Conservation (phyloP, 1,139 yeast genomes). For the Spathaspora sp. region DNA sequence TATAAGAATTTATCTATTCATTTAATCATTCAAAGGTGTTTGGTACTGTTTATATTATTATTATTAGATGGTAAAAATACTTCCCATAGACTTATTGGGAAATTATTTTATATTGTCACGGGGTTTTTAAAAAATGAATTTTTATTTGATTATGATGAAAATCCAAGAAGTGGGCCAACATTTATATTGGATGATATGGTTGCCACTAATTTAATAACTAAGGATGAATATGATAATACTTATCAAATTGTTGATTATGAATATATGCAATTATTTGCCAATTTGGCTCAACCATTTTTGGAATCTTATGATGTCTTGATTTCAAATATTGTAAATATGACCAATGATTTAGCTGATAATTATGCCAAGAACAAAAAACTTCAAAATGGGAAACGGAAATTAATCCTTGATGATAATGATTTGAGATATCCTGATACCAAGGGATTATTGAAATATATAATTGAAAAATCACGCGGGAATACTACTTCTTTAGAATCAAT, state of each 20-base stretch:
- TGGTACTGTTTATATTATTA: slow-evolving; percentile 32
- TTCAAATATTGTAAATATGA: slow-evolving; percentile 21
- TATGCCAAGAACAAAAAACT: slow-evolving; percentile 12
- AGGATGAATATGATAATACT: slow-evolving; percentile 14
- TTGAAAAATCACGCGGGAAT: slow-evolving; percentile 15
- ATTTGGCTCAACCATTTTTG: slow-evolving; percentile 40
- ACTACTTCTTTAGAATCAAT: slow-evolving; percentile 30
- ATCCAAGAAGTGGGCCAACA: slow-evolving; percentile 29
- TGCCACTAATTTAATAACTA: slow-evolving; percentile 14
- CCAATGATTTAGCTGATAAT: slow-evolving; percentile 13
- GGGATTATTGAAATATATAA: slow-evolving; percentile 34
- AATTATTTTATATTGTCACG: slow-evolving; percentile 35
- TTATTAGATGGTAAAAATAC: slow-evolving; percentile 14
- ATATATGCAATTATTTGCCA: slow-evolving; percentile 23
- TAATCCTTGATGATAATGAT: slow-evolving; percentile 15
- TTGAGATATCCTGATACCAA: slow-evolving; percentile 38
- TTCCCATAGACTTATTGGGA: slow-evolving; percentile 23
- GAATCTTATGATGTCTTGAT: slow-evolving; percentile 39
- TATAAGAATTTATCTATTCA: slow-evolving; percentile 46
- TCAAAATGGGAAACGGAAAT: slow-evolving; percentile 7
- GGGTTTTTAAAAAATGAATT: slow-evolving; percentile 46
- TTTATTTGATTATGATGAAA: slow-evolving; percentile 43
- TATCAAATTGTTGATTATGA: slow-evolving; percentile 25
- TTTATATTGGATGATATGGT: slow-evolving; percentile 31
- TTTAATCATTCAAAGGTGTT: slow-evolving; percentile 38